Evolutionary conservation across 2,329 filamentous ascomycete genomes (phyloP), one percentile per base, ranked within the genome.

Genomic region (Sphaerostilbella broomeana): DNA sequence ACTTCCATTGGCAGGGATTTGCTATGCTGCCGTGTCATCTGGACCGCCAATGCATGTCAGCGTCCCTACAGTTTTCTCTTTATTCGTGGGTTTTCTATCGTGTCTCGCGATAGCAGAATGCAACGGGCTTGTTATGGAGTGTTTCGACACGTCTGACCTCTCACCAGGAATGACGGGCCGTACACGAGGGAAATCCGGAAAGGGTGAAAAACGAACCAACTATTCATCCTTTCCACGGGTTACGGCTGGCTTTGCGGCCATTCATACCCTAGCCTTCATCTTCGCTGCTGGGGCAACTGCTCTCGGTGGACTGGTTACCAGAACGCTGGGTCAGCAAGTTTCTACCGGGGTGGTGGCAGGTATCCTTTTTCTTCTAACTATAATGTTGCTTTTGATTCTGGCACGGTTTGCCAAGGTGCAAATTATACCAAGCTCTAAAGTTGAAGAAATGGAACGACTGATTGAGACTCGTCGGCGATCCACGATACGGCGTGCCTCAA

Each of bases 141-240:
- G 79, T 0, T 89, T 82, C 57, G 85, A 89, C 56, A 84, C 79
- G n/a, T 86, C 81, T 27, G 85, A 89, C 57, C 67, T 89, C 4
- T 82, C 84, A 49, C 78, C 81, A 2, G 80, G 81, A 9, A 81
- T 83, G 67, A 83, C 73, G 6, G 74, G 75, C 20, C 67, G 68
- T 12, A 68, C 68, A n/a, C 65, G 61, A 19, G 64, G 64, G n/a
- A 51, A 54, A 4, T 63, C 63, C 5, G 54, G 57, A 10, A 60
- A 59, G 36, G 52, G 54, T 8, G 58, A 61, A 12, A 70, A 69
- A 29, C 63, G 65, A 31, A 86, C 77, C 9, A 86, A 85, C 54
- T 88, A 86, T 62, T 85, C 83, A 0, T 81, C 78, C 1, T 87
- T 85, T 47, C 85, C 85, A 6, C 74, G 84, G 26, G 78, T 88